Evolutionary conservation across 495 filamentous ascomycete genomes (phyloP).

Genomic region (Schizothecium vesticola): DNA sequence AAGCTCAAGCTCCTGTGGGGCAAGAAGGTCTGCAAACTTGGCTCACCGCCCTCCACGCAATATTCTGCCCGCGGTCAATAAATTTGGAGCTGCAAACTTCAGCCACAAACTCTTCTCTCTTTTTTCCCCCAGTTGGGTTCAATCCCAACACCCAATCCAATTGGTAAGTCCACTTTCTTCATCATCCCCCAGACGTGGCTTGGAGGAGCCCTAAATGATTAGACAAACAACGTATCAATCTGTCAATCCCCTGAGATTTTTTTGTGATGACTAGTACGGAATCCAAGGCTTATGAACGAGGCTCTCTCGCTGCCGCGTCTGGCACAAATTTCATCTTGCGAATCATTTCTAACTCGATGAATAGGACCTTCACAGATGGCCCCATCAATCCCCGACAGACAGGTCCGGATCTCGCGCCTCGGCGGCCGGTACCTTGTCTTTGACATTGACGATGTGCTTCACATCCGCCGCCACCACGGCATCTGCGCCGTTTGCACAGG

Average conservation of each 20-base stretch:
- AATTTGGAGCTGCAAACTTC: conserved; percentile 10
- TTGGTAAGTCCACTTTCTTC: conserved; percentile 21
- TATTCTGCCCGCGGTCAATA: background rate
- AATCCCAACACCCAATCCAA: conserved; percentile 18
- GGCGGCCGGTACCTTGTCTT: conserved; percentile 82
- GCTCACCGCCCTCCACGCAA: conserved; percentile 6
- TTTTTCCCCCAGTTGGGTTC: conserved; percentile 16
- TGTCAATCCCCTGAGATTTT: conserved; percentile 41
- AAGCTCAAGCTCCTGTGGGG: background rate
- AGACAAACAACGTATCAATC: conserved; percentile 33
- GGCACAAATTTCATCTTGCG: background rate
- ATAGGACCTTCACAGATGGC: conserved; percentile 20
- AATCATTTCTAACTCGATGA: conserved; percentile 20
- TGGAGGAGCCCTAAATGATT: conserved; percentile 29
- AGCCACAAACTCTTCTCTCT: conserved; percentile 16
- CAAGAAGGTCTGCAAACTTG: background rate
- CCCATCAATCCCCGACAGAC: conserved; percentile 20
- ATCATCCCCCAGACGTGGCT: background rate
- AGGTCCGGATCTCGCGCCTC: conserved; percentile 75
- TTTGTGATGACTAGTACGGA: conserved; percentile 33
- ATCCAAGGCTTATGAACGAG: conserved; percentile 31
- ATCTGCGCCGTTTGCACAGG: conserved; percentile 86
- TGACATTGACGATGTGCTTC: conserved; percentile 73
- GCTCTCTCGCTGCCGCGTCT: conserved; percentile 3
- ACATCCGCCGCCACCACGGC: conserved; percentile 72